Conservation (phyloP, 257 asterid genomes). For the Nicotiana tabacum region DNA sequence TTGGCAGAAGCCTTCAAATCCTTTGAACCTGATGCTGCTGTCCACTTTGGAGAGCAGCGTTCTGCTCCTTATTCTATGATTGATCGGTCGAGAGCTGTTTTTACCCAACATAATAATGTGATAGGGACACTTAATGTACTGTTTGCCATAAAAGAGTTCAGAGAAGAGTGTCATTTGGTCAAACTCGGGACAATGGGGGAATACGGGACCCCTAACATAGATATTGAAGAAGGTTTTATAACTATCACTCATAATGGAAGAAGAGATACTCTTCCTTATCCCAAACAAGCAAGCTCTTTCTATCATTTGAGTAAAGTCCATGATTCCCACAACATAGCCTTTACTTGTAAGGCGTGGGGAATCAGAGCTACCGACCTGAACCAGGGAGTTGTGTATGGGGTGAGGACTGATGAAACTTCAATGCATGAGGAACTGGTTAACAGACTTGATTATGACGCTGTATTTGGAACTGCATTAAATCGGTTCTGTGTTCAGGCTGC, state of each 20-base stretch:
- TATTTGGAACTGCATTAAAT: conserved; percentile 92
- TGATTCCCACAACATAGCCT: conserved; percentile 88
- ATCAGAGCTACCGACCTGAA: conserved; percentile 88
- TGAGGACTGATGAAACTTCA: conserved; percentile 77
- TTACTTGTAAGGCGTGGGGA: conserved; percentile 97
- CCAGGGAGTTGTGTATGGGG: conserved; percentile 95
- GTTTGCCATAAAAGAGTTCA: conserved; percentile 82
- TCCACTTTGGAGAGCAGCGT: conserved; percentile 94
- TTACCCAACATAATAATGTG: conserved; percentile 85
- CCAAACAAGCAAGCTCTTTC: conserved; percentile 92
- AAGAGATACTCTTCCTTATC: conserved; percentile 89
- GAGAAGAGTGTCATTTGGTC: conserved; percentile 92
- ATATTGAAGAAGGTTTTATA: conserved; percentile 91
- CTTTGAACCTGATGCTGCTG: conserved; percentile 79
- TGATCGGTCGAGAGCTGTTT: conserved; percentile 84
- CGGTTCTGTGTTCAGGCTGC: conserved; percentile 98
- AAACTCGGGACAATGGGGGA: conserved; percentile 99
- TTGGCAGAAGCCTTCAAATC: conserved; percentile 67
- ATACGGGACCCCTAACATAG: conserved; percentile 93
- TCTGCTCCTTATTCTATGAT: conserved; percentile 99
- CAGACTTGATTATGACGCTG: conserved; percentile 82
- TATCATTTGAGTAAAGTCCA: conserved; percentile 95
- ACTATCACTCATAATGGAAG: conserved; percentile 88
- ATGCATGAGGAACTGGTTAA: conserved; percentile 85
- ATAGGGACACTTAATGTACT: conserved; percentile 87